phyloP scores from a whole-genome alignment of 1,139 yeast genomes.

The Kurtzmaniella natalensis region DNA sequence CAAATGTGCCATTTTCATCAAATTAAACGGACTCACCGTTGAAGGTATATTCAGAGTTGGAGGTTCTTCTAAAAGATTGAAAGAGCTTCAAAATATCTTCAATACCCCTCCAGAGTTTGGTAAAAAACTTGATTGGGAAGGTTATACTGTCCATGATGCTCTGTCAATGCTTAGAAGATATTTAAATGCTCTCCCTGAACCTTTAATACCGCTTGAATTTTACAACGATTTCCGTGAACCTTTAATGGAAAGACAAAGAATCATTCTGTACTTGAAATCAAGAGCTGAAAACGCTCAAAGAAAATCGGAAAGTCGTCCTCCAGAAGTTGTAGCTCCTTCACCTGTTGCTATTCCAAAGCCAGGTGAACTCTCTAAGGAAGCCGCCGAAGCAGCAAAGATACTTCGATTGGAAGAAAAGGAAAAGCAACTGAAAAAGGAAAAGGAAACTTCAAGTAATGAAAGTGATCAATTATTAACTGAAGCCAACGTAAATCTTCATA shows the following conservation, averaged over 20 bases:
- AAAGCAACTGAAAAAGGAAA: slow-evolving; percentile 1
- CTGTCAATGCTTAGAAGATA: slow-evolving; percentile 85
- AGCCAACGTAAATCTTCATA: slow-evolving; percentile 26
- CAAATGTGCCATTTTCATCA: slow-evolving; percentile 83
- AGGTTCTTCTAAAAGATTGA: slow-evolving; percentile 85
- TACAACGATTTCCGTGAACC: slow-evolving; percentile 84
- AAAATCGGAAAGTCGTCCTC: slow-evolving; percentile 17
- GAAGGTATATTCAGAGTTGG: slow-evolving; percentile 94
- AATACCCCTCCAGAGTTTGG: slow-evolving; percentile 90
- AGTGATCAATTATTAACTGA: slow-evolving; percentile 25
- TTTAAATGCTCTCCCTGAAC: slow-evolving; percentile 86
- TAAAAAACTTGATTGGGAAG: slow-evolving; percentile 82
- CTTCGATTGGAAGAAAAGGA: too few relatives aligned
- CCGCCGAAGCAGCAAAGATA: slow-evolving; percentile 2
- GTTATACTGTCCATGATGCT: slow-evolving; percentile 96
- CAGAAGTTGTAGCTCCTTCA: slow-evolving; percentile 1
- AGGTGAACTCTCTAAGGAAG: slow-evolving; percentile 5
- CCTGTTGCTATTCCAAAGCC: slow-evolving; percentile 2
- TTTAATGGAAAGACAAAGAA: slow-evolving; percentile 53
- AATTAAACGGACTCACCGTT: slow-evolving; percentile 67
- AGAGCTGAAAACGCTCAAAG: slow-evolving; percentile 48
- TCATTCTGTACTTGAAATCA: slow-evolving; percentile 59
- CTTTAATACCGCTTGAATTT: slow-evolving; percentile 73
- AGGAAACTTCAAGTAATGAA: not conserved
- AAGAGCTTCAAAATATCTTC: slow-evolving; percentile 78